Base-by-base conservation (phyloP, 345 rosid genomes). In the Eucalyptus curtisii region DNA sequence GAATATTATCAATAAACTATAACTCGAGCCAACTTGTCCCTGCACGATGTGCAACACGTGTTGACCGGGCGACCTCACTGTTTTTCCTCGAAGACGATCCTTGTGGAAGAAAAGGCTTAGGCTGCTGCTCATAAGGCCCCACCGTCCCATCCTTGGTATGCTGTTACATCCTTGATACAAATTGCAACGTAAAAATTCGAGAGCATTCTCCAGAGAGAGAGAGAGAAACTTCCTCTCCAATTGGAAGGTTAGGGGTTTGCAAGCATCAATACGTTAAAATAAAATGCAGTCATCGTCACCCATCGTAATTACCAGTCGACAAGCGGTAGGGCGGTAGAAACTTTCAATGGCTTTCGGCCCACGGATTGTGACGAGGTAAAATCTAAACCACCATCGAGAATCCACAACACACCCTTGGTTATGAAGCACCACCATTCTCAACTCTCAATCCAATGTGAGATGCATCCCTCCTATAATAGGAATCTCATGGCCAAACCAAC, bases 351-450 rank as follows among this genome's bases (percentile, higher is more conserved):
- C n/a, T n/a, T n/a, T n/a, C n/a, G n/a, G n/a, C n/a, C n/a, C n/a
- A n/a, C n/a, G n/a, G n/a, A n/a, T n/a, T 52, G 4, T 52, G 0
- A 0, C 1, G 25, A 19, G 2, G 57, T 52, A 4, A 7, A 52
- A 52, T 52, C 57, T 52, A 52, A 7, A 52, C 24, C 24, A 19
- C 57, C 4, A 1, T 10, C 0, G 3, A 52, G 2, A 1, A 52
- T 1, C 25, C 57, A 52, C 25, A 20, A 52, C 10, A 52, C 57
- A 52, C 25, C 1, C 2, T 52, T 52, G 57, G 1, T 52, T 19
- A 52, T 20, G 57, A 52, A 52, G 57, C 57, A 52, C 57, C 57
- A 8, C 57, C 81, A 33, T 19, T 71, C 81, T 71, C 81, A 44
- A 17, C 13, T 71, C 25, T 71, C 81, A 19, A 71, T 71, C 81